These are phyloP conservation scores for Cinnamomum micranthum DNA, from an alignment of 164 flowering plant genomes.

Conservation along the genomic window DNA sequence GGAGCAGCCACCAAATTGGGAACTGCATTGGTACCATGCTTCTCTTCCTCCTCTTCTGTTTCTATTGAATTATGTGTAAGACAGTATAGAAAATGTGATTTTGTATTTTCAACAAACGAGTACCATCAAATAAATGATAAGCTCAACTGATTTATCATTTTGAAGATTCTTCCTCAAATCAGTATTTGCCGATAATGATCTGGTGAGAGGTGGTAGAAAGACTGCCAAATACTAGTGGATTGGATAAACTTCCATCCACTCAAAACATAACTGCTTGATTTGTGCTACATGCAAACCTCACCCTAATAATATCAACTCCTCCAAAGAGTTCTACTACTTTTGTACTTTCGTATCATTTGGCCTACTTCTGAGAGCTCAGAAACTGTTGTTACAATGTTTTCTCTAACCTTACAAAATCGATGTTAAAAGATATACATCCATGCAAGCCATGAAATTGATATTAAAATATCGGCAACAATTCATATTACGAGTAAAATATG, in stretches of 20 bases:
- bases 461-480: too few relatives aligned
- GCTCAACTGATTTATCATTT: too few relatives aligned
- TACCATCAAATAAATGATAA: background rate
- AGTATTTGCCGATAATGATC: background rate
- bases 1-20: background rate
- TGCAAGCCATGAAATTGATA: too few relatives aligned
- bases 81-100: background rate
- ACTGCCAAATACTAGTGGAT: background rate
- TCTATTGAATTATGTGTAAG: background rate
- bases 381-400: background rate
- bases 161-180: background rate
- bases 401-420: too few relatives aligned
- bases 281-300: background rate
- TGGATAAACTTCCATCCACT: background rate
- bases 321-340: background rate
- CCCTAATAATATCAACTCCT: background rate
- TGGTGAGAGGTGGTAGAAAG: background rate
- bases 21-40: background rate
- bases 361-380: background rate
- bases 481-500: too few relatives aligned
- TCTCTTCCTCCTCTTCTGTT: background rate
- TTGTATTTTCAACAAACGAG: background rate
- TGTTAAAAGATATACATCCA: too few relatives aligned
- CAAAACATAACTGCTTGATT: background rate
- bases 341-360: background rate